Percentiles rank a stretch among this genome's conserved stretches.
Evolutionary conservation across 805 yeast species (phyloP).

Genomic region (Hemisphaericaspora nanyangensis): DNA sequence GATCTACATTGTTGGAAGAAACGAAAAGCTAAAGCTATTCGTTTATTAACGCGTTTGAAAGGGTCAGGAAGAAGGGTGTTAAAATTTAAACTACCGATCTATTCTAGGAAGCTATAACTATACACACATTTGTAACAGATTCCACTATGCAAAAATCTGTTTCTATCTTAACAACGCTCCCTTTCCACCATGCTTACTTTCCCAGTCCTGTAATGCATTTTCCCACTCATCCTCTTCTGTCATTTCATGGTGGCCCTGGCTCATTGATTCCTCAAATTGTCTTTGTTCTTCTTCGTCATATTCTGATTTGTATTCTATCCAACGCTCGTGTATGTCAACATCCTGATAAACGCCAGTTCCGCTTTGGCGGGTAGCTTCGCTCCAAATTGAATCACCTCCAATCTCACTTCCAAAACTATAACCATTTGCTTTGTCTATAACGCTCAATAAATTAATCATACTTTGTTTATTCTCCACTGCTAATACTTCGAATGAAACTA

Average conservation of each 20-base stretch:
- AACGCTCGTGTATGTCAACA: slow-evolving; percentile 85
- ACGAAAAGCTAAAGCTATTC: too few relatives aligned
- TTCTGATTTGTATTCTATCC: slow-evolving; percentile 81
- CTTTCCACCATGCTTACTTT: slow-evolving; percentile 11
- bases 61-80: too few relatives aligned
- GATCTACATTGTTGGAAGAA: too few relatives aligned
- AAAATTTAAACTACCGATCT: too few relatives aligned
- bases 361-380: slow-evolving; percentile 87
- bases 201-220: slow-evolving; percentile 27
- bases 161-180: slow-evolving; percentile 4
- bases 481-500: slow-evolving; percentile 84
- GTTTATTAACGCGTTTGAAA: too few relatives aligned
- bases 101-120: too few relatives aligned
- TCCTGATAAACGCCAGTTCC: slow-evolving; percentile 56
- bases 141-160: too few relatives aligned
- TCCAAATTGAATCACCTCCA: slow-evolving; percentile 98
- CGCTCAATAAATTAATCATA: slow-evolving; percentile 77
- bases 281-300: slow-evolving; percentile 58
- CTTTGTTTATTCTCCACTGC: slow-evolving; percentile 88
- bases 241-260: slow-evolving; percentile 21
- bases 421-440: slow-evolving; percentile 89
- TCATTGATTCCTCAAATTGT: slow-evolving; percentile 35
- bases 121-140: too few relatives aligned
- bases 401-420: slow-evolving; percentile 90
- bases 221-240: slow-evolving; percentile 74